Conservation (phyloP, 2,329 filamentous ascomycete genomes). For the Pseudopyrenochaeta lycopersici region DNA sequence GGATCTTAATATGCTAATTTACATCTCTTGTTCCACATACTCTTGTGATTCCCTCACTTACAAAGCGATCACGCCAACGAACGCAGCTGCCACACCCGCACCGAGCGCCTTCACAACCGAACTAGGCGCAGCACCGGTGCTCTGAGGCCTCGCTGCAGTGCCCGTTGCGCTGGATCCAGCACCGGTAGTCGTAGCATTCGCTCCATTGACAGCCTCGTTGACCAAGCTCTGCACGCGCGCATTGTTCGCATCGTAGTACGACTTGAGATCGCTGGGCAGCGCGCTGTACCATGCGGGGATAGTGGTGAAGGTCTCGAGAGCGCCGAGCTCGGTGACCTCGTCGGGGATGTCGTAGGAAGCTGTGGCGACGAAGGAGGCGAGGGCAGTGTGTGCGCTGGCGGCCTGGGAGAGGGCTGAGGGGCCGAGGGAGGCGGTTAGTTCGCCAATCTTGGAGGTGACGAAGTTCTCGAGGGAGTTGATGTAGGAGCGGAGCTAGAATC, state of each 20-base stretch:
- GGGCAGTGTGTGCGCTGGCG: constrained; percentile 24
- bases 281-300: constrained; percentile 33
- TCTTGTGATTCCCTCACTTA: constrained; percentile 2
- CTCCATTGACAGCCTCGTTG: constrained; percentile 19
- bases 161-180: constrained; percentile 11
- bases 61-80: constrained; percentile 33
- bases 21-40: neutral
- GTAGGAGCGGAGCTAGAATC: constrained; percentile 18
- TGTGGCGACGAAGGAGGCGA: constrained; percentile 31
- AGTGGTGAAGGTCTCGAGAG: constrained; percentile 22
- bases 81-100: constrained; percentile 26
- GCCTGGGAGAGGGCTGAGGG: constrained; percentile 18
- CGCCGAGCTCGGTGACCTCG: constrained; percentile 21
- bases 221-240: constrained; percentile 22
- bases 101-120: constrained; percentile 13
- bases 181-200: constrained; percentile 9
- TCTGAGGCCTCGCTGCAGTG: neutral
- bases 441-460: constrained; percentile 19
- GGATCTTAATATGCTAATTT: too few relatives aligned
- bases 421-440: constrained; percentile 18
- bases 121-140: neutral
- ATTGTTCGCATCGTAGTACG: constrained; percentile 33
- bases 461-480: constrained; percentile 18
- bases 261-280: constrained; percentile 33
- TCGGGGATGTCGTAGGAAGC: constrained; percentile 25